Evolutionary conservation across 768 basidiomycete species (phyloP).

Genomic region (Lactarius hatsudake): DNA sequence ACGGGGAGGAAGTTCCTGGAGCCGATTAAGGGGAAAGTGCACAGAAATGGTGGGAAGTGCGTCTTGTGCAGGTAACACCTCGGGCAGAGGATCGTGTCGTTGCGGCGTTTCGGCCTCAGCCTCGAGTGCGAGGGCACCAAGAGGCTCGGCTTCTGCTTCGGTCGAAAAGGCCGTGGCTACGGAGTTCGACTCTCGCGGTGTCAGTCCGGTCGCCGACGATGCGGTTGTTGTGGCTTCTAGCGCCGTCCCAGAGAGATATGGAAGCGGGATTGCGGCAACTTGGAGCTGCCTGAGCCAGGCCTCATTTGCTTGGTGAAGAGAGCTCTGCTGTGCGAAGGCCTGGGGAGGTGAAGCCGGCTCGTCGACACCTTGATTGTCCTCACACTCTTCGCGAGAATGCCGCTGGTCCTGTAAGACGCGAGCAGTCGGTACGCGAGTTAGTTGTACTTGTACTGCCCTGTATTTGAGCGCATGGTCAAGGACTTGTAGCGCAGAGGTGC

Average conservation of each 20-base stretch:
- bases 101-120: neutral
- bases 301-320: constrained; percentile 22
- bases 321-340: constrained; percentile 6
- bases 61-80: neutral
- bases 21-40: neutral
- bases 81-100: neutral
- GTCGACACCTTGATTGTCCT: neutral
- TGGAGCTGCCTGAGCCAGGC: constrained; percentile 18
- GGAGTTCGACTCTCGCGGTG: neutral
- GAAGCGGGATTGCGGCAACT: neutral
- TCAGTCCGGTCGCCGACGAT: neutral
- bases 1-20: constrained; percentile 5
- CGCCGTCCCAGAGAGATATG: neutral
- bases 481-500: constrained; percentile 57
- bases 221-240: neutral
- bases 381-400: neutral
- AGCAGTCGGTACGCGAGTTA: constrained; percentile 32
- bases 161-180: neutral
- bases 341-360: neutral
- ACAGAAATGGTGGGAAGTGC: constrained; percentile 23
- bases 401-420: constrained; percentile 3
- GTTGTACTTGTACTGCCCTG: constrained; percentile 42
- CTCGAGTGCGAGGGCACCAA: neutral
- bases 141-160: neutral
- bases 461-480: constrained; percentile 60